Conservation (phyloP, 495 filamentous ascomycete genomes). For the Physcia stellaris region DNA sequence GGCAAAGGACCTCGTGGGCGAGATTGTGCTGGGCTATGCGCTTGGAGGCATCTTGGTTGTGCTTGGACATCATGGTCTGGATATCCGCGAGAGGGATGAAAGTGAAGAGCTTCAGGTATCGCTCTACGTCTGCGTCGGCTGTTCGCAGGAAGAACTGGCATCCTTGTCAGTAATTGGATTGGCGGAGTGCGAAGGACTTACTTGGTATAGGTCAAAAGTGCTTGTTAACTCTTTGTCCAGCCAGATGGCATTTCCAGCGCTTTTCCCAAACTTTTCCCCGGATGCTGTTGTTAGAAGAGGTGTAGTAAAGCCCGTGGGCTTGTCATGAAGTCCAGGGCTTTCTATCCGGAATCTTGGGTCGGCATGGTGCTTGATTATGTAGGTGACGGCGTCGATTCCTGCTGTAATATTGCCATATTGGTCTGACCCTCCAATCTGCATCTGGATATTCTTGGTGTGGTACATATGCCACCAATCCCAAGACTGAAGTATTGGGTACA, state of each 20-base stretch:
- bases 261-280: constrained; percentile 91
- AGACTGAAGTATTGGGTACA: constrained; percentile 85
- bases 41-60: constrained; percentile 48
- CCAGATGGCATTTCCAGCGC: constrained; percentile 89
- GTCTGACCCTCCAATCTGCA: constrained; percentile 89
- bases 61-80: constrained; percentile 46
- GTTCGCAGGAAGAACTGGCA: constrained; percentile 71
- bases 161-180: neutral
- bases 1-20: constrained; percentile 61
- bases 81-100: constrained; percentile 64
- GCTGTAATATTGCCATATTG: constrained; percentile 94
- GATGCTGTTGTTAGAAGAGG: constrained; percentile 75
- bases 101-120: constrained; percentile 79
- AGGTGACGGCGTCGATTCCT: constrained; percentile 72
- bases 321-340: constrained; percentile 16
- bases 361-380: constrained; percentile 43
- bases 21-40: constrained; percentile 70
- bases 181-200: constrained; percentile 15
- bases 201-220: constrained; percentile 73
- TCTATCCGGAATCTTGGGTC: constrained; percentile 17
- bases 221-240: constrained; percentile 69
- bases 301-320: constrained; percentile 73
- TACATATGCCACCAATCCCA: constrained; percentile 94
- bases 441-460: constrained; percentile 42
- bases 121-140: constrained; percentile 63